Evolutionary conservation across 1,284 basidiomycete species (phyloP).

Genomic region (Cryptococcus sp.): DNA sequence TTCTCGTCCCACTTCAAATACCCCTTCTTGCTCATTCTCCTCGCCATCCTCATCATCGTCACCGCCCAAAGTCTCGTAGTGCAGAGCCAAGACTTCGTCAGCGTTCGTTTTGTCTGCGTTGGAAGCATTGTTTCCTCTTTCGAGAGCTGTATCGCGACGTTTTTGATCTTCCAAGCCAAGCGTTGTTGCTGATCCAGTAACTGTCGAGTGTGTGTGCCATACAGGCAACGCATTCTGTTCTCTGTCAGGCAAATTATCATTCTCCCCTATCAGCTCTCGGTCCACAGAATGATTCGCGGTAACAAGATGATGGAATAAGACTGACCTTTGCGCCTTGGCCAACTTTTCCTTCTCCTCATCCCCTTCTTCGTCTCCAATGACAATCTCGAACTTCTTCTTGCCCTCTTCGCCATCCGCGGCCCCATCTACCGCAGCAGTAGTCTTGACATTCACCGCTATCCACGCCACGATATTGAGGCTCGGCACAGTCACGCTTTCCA

Average conservation of each 20-base stretch:
- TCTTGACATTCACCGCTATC: constrained; percentile 47
- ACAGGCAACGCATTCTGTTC: constrained; percentile 87
- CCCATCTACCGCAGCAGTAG: constrained; percentile 65
- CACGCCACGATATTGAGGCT: constrained; percentile 47
- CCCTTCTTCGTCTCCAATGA: constrained; percentile 79
- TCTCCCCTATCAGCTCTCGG: neutral
- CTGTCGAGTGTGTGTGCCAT: constrained; percentile 93
- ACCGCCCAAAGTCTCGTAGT: constrained; percentile 35
- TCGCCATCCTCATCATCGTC: constrained; percentile 13
- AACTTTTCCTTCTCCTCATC: constrained; percentile 69
- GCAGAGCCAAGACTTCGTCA: constrained; percentile 33
- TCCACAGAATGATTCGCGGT: constrained; percentile 1
- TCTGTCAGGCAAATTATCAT: constrained; percentile 28
- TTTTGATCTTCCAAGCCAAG: constrained; percentile 59
- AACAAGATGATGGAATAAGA: constrained; percentile 2
- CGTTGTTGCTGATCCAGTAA: constrained; percentile 85
- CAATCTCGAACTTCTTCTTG: constrained; percentile 61
- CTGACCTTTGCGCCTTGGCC: constrained; percentile 68
- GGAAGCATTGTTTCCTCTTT: constrained; percentile 6
- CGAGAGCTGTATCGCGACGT: constrained; percentile 4
- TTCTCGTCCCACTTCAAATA: constrained; percentile 1
- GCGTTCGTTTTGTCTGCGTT: constrained; percentile 20
- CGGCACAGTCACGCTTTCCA: constrained; percentile 63
- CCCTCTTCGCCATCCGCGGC: constrained; percentile 64
- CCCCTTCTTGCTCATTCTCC: constrained; percentile 1